A percentile compares a stretch with the other conserved stretches of the same genome.
Conservation (phyloP, 139 green algal species). For the Gonium pectorale region DNA sequence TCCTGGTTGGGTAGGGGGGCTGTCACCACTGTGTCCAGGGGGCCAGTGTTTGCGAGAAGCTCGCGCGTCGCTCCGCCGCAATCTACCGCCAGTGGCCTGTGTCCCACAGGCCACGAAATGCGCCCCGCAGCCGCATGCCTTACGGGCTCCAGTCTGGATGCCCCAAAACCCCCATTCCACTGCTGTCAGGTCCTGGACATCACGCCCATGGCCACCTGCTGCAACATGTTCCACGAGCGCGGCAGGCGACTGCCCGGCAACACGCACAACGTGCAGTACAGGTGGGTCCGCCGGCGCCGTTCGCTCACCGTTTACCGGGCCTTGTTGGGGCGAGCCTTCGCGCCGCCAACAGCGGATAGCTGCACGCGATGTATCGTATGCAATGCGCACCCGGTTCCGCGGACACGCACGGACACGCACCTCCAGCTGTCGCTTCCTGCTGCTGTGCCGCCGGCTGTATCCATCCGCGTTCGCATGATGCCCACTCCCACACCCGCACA, state of each 20-base stretch:
- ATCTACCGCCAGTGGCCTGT: neutral
- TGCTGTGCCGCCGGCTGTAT: no score
- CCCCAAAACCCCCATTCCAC: neutral
- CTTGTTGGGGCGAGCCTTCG: no score
- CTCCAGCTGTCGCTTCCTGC: no score
- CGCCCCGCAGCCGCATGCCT: neutral
- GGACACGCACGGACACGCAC: no score
- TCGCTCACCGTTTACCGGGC: no score
- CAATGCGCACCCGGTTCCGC: no score
- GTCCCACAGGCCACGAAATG: neutral
- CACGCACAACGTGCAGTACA: slow-evolving; percentile 35
- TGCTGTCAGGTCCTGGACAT: slow-evolving; percentile 31
- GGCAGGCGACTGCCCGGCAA: slow-evolving; percentile 23
- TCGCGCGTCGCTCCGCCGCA: neutral
- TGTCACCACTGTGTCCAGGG: no score
- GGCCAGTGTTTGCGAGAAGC: neutral
- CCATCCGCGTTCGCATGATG: no score
- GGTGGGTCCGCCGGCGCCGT: no score
- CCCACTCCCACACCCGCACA: no score
- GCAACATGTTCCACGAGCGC: slow-evolving; percentile 34
- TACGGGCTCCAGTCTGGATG: neutral
- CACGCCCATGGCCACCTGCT: slow-evolving; percentile 26
- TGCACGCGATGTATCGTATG: no score
- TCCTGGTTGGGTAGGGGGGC: neutral
- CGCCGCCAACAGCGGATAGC: no score